These are phyloP conservation scores for Scolecobasidium constrictum DNA, from an alignment of 2,329 filamentous ascomycete species.

Conservation along the genomic window DNA sequence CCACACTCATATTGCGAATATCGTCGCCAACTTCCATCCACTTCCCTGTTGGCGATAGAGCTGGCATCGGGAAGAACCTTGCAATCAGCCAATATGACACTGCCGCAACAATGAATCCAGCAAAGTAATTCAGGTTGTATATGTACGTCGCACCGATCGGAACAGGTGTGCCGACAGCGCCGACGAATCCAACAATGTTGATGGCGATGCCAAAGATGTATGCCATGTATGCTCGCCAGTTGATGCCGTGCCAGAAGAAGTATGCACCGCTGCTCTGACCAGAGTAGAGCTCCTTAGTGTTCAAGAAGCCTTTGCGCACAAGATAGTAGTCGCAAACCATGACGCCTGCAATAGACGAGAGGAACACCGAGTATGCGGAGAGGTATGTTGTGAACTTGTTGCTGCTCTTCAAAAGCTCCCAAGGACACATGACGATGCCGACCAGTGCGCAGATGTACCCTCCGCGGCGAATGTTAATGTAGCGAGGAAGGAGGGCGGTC, in stretches of 20 bases:
- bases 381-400: constrained; percentile 90
- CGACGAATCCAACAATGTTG: constrained; percentile 86
- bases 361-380: constrained; percentile 83
- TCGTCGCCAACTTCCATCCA: constrained; percentile 71
- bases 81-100: constrained; percentile 61
- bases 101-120: constrained; percentile 63
- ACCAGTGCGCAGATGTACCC: constrained; percentile 74
- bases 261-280: constrained; percentile 58
- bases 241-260: constrained; percentile 61
- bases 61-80: constrained; percentile 59
- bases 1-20: too few species aligned
- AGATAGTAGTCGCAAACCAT: constrained; percentile 83
- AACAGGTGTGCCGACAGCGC: constrained; percentile 60
- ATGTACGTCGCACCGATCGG: constrained; percentile 73
- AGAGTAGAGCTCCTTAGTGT: constrained; percentile 70
- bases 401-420: constrained; percentile 60
- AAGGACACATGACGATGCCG: constrained; percentile 79
- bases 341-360: constrained; percentile 89
- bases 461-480: constrained; percentile 74
- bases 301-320: constrained; percentile 71
- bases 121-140: constrained; percentile 87
- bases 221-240: constrained; percentile 75
- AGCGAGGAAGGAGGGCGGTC: constrained; percentile 69
- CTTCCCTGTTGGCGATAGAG: constrained; percentile 47
- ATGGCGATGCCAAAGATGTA: constrained; percentile 77